These are phyloP conservation scores for Candida smagusa DNA, from an alignment of 1,139 yeast genomes.

Conservation along the genomic window DNA sequence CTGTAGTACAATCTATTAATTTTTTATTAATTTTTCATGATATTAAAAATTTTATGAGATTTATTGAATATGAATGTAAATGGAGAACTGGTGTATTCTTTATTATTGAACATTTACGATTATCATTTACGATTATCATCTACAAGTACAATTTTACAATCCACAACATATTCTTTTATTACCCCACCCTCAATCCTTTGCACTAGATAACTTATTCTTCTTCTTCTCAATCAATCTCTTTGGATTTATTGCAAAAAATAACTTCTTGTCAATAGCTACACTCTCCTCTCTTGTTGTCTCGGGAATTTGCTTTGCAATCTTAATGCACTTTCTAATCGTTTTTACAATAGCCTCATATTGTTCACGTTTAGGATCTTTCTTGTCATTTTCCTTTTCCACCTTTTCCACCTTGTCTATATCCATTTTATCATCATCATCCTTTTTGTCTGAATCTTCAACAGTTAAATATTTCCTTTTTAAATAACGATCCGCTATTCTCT, in stretches of 20 bases:
- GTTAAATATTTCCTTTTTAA: conserved; percentile 53
- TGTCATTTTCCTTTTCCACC: conserved; percentile 14
- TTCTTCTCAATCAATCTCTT: conserved; percentile 42
- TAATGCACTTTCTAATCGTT: conserved; percentile 50
- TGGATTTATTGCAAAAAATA: conserved; percentile 63
- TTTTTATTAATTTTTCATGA: no score
- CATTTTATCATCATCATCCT: conserved; percentile 14
- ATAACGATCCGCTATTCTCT: conserved; percentile 62
- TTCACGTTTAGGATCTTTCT: conserved; percentile 13
- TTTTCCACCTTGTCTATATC: conserved; percentile 9
- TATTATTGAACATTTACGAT: no score
- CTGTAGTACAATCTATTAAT: no score
- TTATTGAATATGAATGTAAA: no score
- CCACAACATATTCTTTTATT: no score
- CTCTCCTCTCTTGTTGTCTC: conserved; percentile 60
- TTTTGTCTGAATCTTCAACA: conserved; percentile 6
- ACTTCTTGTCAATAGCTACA: conserved; percentile 56
- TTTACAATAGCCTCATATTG: conserved; percentile 43
- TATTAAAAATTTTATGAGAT: no score
- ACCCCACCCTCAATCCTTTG: no score
- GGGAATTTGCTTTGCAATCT: conserved; percentile 36
- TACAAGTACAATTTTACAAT: no score
- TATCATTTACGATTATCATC: no score
- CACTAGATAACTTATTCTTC: conserved; percentile 27
- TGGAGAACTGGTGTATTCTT: no score